These are phyloP conservation scores for Grigorovia transvaalensis DNA, from an alignment of 805 yeast genomes.

Conservation along the genomic window DNA sequence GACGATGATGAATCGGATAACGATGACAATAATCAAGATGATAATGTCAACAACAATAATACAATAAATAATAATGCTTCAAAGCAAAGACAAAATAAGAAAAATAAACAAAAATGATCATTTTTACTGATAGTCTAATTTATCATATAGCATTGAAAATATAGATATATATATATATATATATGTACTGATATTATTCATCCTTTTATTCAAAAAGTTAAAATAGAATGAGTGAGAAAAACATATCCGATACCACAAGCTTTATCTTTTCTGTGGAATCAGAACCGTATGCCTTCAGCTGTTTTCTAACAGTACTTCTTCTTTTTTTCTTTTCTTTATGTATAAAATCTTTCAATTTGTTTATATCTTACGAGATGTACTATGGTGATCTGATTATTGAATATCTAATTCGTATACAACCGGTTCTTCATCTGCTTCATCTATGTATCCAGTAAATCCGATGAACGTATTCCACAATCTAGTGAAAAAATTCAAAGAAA, in stretches of 20 bases:
- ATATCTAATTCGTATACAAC: conserved; percentile 14
- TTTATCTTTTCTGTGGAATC: too few relatives aligned
- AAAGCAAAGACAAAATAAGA: neutral
- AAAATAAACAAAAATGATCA: neutral
- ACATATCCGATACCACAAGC: too few relatives aligned
- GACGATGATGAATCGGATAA: conserved; percentile 23
- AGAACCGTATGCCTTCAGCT: too few relatives aligned
- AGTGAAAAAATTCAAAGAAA: conserved; percentile 39
- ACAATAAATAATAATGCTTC: neutral
- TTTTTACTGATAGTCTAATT: too few relatives aligned
- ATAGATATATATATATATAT: too few relatives aligned
- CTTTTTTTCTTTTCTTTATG: neutral
- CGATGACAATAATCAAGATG: conserved; percentile 14
- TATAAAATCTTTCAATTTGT: neutral
- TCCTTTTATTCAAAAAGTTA: too few relatives aligned
- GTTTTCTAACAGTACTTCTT: neutral
- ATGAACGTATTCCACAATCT: conserved; percentile 66
- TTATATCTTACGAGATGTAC: neutral
- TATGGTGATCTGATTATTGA: conserved; percentile 4
- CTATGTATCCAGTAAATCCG: conserved; percentile 38
- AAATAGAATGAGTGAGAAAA: too few relatives aligned
- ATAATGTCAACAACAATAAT: conserved; percentile 3
- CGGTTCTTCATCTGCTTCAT: conserved; percentile 17
- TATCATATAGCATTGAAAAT: too few relatives aligned
- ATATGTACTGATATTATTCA: too few relatives aligned